Base-by-base conservation (phyloP, 805 yeast species). In the Maudiozyma pseudohumilis region DNA sequence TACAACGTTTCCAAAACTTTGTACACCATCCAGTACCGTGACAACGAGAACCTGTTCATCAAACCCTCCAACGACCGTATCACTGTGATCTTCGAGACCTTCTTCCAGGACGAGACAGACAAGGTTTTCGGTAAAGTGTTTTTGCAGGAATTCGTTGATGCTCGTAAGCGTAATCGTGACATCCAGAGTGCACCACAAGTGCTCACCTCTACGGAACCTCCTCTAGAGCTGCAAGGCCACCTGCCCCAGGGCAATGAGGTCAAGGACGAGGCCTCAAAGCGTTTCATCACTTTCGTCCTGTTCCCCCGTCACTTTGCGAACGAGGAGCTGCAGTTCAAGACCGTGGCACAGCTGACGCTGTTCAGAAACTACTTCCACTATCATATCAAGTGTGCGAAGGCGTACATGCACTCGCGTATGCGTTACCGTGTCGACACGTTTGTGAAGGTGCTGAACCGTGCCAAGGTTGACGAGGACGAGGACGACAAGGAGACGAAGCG, bases 181-280 rank as follows among this genome's bases (percentile, higher is more conserved):
- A 89, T 92, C 43, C 98, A 92, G 64, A 88, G 92, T 35, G 96
- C 97, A 2, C 99, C 99, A 13, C 99, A 92, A 67, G 99, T 92
- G 37, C 72, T 92, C 51, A 88, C 82, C 55, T 80, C 94, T 5
- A 87, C 80, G 56, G 96, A 85, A 50, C 85, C 96, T n/a, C 99
- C 99, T 7, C 69, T 86, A 53, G 99, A 92, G 58, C 70, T 83
- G 40, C 69, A 76, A 41, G n/a, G 15, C 5, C 29, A 32, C 21
- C 19, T 34, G 15, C 29, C 38, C 5, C 34, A 40, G 25, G 17
- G 38, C 17, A 44, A 49, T 32, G 62, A 60, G 16, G 50, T 63
- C 7, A 66, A 65, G 29, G 36, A 22, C 12, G 74, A 69, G 21
- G 59, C 69, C 35, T 45, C 50, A 37, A 54, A 50, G 30, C 45